Conservation (phyloP, 2,329 filamentous ascomycete genomes). For the Didymella pinodella region DNA sequence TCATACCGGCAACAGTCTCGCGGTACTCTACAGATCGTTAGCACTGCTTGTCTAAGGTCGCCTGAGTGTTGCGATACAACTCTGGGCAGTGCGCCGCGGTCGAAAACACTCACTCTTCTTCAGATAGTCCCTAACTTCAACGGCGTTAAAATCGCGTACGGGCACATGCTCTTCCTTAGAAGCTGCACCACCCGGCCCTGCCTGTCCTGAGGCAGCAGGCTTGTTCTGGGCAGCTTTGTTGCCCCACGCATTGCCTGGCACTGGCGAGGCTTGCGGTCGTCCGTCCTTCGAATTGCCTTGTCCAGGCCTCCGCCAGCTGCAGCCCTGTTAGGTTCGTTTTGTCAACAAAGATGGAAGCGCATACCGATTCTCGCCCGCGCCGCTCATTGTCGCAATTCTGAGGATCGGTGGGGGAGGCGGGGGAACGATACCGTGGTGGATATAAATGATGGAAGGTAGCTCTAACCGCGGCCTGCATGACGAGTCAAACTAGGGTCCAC, state of each 20-base stretch:
- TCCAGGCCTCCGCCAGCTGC: slow-evolving; percentile 49
- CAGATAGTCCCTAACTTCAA: slow-evolving; percentile 54
- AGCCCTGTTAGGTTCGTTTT: slow-evolving; percentile 25
- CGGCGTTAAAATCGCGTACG: slow-evolving; percentile 55
- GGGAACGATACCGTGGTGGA: slow-evolving; percentile 40
- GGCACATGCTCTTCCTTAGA: slow-evolving; percentile 42
- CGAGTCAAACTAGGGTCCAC: slow-evolving; percentile 28
- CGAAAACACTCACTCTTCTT: slow-evolving; percentile 47
- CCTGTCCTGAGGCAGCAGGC: slow-evolving; percentile 29
- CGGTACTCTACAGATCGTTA: slow-evolving; percentile 39
- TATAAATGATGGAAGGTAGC: slow-evolving; percentile 38
- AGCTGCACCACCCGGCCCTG: slow-evolving; percentile 22
- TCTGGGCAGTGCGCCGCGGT: background rate
- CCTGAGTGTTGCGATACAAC: background rate
- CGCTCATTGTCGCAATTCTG: slow-evolving; percentile 46
- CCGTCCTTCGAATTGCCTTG: slow-evolving; percentile 47
- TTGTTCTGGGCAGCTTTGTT: slow-evolving; percentile 41
- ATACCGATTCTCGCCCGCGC: slow-evolving; percentile 51
- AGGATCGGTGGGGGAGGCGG: slow-evolving; percentile 35
- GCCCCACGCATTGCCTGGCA: slow-evolving; percentile 48
- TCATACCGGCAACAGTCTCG: slow-evolving; percentile 42
- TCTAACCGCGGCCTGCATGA: slow-evolving; percentile 34
- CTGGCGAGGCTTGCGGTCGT: slow-evolving; percentile 43
- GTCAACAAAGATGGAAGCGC: slow-evolving; percentile 5
- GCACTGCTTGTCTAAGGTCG: slow-evolving; percentile 14